Percentiles rank a stretch among this genome's conserved stretches.
These are phyloP conservation scores for Ceratobasidium papillatum DNA, from an alignment of 1,284 basidiomycete genomes.

Conservation along the genomic window DNA sequence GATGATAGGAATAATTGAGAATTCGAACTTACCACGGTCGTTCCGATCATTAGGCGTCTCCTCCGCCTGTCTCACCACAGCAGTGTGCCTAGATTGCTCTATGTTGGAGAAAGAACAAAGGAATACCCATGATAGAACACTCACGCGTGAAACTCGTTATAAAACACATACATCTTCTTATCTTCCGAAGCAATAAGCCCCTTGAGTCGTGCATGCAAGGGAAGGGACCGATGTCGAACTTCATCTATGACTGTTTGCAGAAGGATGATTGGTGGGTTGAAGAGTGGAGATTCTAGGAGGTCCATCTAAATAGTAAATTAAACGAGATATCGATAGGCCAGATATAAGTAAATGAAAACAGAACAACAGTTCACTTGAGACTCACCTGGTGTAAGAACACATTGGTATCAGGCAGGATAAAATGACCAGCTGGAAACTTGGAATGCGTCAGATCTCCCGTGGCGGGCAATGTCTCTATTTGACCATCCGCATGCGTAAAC, in stretches of 20 bases:
- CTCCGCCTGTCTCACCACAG: constrained; percentile 72
- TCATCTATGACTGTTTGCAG: constrained; percentile 97
- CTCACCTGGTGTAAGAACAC: constrained; percentile 89
- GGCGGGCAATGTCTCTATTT: constrained; percentile 57
- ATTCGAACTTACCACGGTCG: constrained; percentile 73
- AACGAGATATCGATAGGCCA: no score
- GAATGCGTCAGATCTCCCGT: constrained; percentile 64
- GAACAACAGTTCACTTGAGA: constrained; percentile 29
- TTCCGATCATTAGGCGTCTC: constrained; percentile 93
- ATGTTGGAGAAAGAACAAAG: constrained; percentile 22
- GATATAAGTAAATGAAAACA: background rate
- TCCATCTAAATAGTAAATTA: constrained; percentile 75
- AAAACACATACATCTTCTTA: constrained; percentile 85
- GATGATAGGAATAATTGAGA: constrained; percentile 5
- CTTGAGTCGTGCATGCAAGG: constrained; percentile 91
- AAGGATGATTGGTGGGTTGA: constrained; percentile 83
- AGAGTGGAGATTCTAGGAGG: constrained; percentile 78
- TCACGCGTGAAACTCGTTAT: constrained; percentile 88
- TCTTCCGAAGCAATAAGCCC: constrained; percentile 83
- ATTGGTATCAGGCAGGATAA: constrained; percentile 94
- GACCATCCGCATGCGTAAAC: constrained; percentile 52
- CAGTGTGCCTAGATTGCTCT: constrained; percentile 69
- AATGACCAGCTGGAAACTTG: constrained; percentile 73
- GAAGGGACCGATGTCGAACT: constrained; percentile 92
- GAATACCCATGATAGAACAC: constrained; percentile 49